These are phyloP conservation scores for Mucor indicus DNA, from an alignment of 371 early-diverging fungal genomes.

Conservation along the genomic window DNA sequence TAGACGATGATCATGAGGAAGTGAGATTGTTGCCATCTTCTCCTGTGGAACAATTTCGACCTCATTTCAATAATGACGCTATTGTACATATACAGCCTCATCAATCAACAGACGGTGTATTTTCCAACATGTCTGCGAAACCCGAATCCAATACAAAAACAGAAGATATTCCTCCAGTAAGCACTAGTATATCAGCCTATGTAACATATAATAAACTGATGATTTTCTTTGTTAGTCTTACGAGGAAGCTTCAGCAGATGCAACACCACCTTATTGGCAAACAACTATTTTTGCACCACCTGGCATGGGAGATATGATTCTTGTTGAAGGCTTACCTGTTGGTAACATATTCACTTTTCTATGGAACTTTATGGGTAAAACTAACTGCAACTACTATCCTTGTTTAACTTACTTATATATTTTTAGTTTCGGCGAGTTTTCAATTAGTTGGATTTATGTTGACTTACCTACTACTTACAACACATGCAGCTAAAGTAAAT, in stretches of 20 bases:
- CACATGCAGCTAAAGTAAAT: slow-evolving; percentile 56
- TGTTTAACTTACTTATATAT: background rate
- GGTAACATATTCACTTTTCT: slow-evolving; percentile 51
- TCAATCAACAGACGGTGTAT: slow-evolving; percentile 57
- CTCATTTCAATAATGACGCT: no score
- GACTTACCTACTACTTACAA: slow-evolving; percentile 60
- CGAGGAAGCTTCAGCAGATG: slow-evolving; percentile 52
- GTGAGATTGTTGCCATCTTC: no score
- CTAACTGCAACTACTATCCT: background rate
- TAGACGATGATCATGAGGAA: slow-evolving; percentile 13
- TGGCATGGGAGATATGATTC: slow-evolving; percentile 46
- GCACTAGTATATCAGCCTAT: background rate
- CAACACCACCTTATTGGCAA: slow-evolving; percentile 60
- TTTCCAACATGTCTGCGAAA: slow-evolving; percentile 60
- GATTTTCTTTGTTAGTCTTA: slow-evolving; percentile 34
- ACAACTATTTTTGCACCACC: slow-evolving; percentile 50
- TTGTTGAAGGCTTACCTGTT: slow-evolving; percentile 62
- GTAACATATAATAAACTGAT: background rate
- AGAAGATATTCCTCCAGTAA: slow-evolving; percentile 46
- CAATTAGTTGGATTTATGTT: slow-evolving; percentile 65
- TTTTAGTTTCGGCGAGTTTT: slow-evolving; percentile 57
- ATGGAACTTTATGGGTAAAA: slow-evolving; percentile 56
- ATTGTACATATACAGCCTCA: background rate
- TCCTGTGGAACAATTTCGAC: no score
- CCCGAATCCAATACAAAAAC: slow-evolving; percentile 42